Evolutionary conservation across 75 land plant genomes (phyloP).

Genomic region (Adiantum capillusveneris): DNA sequence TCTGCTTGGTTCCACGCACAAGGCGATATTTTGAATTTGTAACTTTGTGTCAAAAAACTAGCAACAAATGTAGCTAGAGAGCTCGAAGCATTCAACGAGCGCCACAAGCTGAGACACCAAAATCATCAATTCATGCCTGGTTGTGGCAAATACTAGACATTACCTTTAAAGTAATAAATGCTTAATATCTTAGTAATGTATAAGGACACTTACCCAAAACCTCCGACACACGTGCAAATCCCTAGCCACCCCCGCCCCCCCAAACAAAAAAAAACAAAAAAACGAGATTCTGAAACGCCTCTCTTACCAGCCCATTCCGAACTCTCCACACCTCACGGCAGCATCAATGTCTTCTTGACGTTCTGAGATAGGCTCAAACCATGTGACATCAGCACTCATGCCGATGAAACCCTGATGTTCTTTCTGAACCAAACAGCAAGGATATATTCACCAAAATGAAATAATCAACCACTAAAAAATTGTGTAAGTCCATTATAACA

Average conservation of each 20-base stretch:
- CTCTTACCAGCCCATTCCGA: conserved; percentile 42
- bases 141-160: too few species aligned
- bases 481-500: neutral
- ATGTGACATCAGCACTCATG: conserved; percentile 20
- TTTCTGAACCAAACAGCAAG: conserved; percentile 14
- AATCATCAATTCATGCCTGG: too few species aligned
- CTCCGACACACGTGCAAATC: too few species aligned
- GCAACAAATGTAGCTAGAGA: too few species aligned
- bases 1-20: neutral
- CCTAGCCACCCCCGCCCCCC: too few species aligned
- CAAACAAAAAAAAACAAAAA: neutral
- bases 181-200: too few species aligned
- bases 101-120: too few species aligned
- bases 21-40: too few species aligned
- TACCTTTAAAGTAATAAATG: too few species aligned
- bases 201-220: too few species aligned
- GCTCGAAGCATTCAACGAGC: too few species aligned
- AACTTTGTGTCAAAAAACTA: too few species aligned
- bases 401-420: conserved; percentile 56
- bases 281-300: neutral
- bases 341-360: conserved; percentile 26
- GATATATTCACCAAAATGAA: neutral
- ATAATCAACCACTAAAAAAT: neutral
- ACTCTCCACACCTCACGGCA: conserved; percentile 33
- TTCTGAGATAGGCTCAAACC: conserved; percentile 56